Base-by-base conservation (phyloP, 495 filamentous ascomycete genomes). In the Diplogelasinospora grovesii region DNA sequence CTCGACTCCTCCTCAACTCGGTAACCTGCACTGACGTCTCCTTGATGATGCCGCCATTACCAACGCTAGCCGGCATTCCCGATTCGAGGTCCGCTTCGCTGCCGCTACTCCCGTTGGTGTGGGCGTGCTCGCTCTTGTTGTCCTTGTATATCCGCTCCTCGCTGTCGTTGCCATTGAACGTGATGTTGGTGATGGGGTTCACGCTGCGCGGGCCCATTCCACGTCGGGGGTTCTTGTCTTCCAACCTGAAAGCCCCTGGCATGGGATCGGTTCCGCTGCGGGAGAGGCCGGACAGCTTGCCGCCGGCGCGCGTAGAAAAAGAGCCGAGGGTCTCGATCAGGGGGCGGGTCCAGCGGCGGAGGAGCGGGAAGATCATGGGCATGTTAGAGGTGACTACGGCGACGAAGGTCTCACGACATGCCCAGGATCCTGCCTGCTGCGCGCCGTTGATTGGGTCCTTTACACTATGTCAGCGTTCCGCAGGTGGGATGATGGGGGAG, bases 351-450 rank as follows among this genome's bases (percentile, higher is more conserved):
- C 59, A 60, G 19, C 57, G 50, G 6, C 60, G 52, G 24, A 72
- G 22, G 1, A 76, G 48, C 8, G 72, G 69, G 50, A 72, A 68
- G 7, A 76, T 49, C 56, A 77, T 72, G 3, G 74, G 73, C 0
- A 74, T 48, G 35, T 76, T 77, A 30, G 68, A 70, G 1, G 69
- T 72, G 10, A 75, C 58, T 0, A 76, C 61, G 13, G 71, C 68
- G 8, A 74, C 71, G 40, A 76, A 77, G 1, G 65, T 66, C 36
- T 75, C 72, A 10, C 71, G 57, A 0, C 65, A 62, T 1, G 66
- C 67, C 74, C 74, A 78, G 33, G 57, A 59, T 1, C 60, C 60
- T 5, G 63, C 68, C 8, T 68, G 49, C 18, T 61, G 48, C 3
- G 66, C 65, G 20, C 67, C 72, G 19, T 64, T 52, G n/a, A 53